These are phyloP conservation scores for Amanita polypyramis DNA, from an alignment of 768 basidiomycete species.

Conservation along the genomic window DNA sequence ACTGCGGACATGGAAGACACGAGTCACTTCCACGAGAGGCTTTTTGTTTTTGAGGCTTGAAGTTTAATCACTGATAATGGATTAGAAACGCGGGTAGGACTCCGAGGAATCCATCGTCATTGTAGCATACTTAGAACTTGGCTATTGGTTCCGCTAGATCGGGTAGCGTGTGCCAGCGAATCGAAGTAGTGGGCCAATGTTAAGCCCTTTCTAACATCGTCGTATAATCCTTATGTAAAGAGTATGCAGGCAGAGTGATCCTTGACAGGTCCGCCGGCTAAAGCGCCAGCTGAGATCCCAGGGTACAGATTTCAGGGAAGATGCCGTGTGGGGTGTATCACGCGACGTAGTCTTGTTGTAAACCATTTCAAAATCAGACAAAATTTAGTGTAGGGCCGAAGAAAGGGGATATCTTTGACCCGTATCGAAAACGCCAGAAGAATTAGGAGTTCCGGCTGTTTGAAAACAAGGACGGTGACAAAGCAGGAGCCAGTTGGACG, in stretches of 20 bases:
- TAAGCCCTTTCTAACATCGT: no score
- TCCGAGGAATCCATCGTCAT: neutral
- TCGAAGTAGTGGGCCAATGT: no score
- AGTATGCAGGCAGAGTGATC: no score
- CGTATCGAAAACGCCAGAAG: neutral
- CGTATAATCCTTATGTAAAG: no score
- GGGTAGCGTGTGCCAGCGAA: no score
- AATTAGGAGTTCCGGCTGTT: no score
- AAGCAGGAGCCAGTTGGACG: no score
- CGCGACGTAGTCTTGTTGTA: neutral
- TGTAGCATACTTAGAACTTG: neutral
- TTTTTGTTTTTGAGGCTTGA: neutral
- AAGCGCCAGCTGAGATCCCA: no score
- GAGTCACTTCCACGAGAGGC: neutral
- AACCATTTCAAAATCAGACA: neutral
- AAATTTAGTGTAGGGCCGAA: neutral
- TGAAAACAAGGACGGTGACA: no score
- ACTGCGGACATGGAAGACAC: neutral
- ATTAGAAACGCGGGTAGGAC: neutral
- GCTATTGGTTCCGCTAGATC: neutral
- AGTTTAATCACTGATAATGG: neutral
- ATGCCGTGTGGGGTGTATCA: neutral
- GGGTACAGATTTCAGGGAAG: conserved; percentile 1
- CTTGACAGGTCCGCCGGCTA: no score
- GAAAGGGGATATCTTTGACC: neutral